A percentile compares a stretch with the other conserved stretches of the same genome.
phyloP scores from a whole-genome alignment of 2,329 filamentous ascomycete genomes.

The Pleurostoma richardsiae region DNA sequence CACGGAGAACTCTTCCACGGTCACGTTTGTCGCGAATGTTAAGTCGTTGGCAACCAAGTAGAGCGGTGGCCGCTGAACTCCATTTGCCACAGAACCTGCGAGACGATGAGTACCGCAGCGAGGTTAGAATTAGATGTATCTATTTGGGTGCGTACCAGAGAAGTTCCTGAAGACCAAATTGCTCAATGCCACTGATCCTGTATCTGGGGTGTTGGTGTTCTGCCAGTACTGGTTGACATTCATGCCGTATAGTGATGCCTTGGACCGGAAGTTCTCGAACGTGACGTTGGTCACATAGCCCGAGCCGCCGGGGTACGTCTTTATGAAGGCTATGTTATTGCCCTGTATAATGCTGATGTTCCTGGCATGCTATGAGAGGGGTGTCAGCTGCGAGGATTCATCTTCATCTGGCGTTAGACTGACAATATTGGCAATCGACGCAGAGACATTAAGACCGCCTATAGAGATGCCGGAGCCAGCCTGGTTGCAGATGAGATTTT shows the following conservation, averaged over 20 bases:
- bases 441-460: conserved; percentile 23
- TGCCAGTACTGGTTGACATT: conserved; percentile 8
- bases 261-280: conserved; percentile 16
- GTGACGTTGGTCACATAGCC: conserved; percentile 27
- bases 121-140: not conserved
- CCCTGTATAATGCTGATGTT: conserved; percentile 28
- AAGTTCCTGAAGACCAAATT: conserved; percentile 19
- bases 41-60: conserved; percentile 24
- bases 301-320: conserved; percentile 29
- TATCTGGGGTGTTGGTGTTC: conserved; percentile 5
- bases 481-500: conserved; percentile 29
- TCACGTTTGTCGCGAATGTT: conserved; percentile 22
- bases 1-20: conserved; percentile 23
- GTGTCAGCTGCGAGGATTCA: not conserved
- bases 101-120: not conserved
- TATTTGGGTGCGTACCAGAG: conserved; percentile 9
- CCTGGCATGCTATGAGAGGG: conserved; percentile 14
- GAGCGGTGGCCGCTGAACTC: conserved; percentile 18
- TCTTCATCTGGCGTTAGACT: conserved; percentile 1
- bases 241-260: conserved; percentile 8
- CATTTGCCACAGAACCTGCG: conserved; percentile 23
- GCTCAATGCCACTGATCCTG: conserved; percentile 4
- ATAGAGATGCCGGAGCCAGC: conserved; percentile 29
- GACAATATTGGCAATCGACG: conserved; percentile 22
- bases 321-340: conserved; percentile 30